Evolutionary conservation across 192 early-diverging fungal genomes (phyloP).

Genomic region (Mortierella alpina): DNA sequence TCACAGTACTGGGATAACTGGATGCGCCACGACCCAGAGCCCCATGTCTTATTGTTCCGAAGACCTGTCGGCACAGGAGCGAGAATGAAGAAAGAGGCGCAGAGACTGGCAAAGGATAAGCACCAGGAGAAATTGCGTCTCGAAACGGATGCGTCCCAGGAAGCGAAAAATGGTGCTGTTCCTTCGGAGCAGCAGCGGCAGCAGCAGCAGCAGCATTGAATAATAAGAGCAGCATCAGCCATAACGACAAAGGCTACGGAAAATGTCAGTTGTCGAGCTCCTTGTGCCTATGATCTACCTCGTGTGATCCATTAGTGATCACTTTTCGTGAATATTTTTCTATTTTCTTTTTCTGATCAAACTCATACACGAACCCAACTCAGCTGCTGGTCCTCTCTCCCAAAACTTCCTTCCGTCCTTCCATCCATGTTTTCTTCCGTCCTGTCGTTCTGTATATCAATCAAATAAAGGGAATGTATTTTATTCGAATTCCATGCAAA

Average conservation of each 20-base stretch:
- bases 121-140: no score
- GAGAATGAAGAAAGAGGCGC: not conserved
- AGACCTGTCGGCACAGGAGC: slow-evolving; percentile 4
- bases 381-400: not conserved
- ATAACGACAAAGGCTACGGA: no score
- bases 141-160: no score
- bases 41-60: slow-evolving; percentile 44
- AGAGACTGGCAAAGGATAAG: not conserved
- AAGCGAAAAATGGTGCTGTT: not conserved
- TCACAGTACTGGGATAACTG: slow-evolving; percentile 35
- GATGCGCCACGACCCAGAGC: slow-evolving; percentile 38
- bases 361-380: not conserved
- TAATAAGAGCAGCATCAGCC: no score
- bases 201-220: not conserved
- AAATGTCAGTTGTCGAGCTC: no score
- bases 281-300: no score
- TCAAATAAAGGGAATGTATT: not conserved
- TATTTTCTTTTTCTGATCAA: not conserved
- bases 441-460: not conserved
- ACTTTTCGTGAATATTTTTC: not conserved
- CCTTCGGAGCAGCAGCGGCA: not conserved
- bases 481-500: no score
- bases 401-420: not conserved
- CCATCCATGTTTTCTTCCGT: not conserved
- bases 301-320: no score